Conservation (phyloP, 768 basidiomycete species). For the Tulasnella calospora region DNA sequence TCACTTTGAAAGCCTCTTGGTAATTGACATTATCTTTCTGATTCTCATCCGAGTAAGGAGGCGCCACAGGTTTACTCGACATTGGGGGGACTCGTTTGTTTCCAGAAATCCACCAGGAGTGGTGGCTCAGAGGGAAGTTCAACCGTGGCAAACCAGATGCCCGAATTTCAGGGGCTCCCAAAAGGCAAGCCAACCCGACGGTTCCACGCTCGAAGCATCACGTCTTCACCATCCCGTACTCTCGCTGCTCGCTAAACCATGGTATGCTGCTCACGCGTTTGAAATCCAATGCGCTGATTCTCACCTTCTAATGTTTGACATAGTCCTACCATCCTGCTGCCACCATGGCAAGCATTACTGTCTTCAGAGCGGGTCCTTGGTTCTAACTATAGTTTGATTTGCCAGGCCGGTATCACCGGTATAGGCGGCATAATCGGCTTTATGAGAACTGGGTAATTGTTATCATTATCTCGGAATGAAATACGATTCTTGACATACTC, state of each 20-base stretch:
- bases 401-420: slow-evolving; percentile 51
- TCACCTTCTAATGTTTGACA: not conserved
- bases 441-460: slow-evolving; percentile 9
- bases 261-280: not conserved
- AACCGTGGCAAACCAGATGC: not conserved
- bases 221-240: not conserved
- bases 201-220: not conserved
- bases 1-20: slow-evolving; percentile 20
- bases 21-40: slow-evolving; percentile 9
- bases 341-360: slow-evolving; percentile 23
- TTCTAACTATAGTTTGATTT: not conserved
- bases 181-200: not conserved
- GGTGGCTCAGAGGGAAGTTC: not conserved
- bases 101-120: not conserved
- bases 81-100: not conserved
- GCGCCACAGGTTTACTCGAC: not conserved
- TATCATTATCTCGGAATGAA: not conserved
- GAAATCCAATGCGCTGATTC: not conserved
- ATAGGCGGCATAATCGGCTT: slow-evolving; percentile 63
- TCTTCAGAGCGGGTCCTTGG: not conserved
- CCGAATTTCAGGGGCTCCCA: not conserved
- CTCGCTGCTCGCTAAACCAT: not conserved
- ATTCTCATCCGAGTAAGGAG: not conserved
- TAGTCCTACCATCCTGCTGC: slow-evolving; percentile 28
- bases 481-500: slow-evolving; percentile 31